Base-by-base conservation (phyloP, 352 stramenopile species). In the Pythium periplocum region DNA sequence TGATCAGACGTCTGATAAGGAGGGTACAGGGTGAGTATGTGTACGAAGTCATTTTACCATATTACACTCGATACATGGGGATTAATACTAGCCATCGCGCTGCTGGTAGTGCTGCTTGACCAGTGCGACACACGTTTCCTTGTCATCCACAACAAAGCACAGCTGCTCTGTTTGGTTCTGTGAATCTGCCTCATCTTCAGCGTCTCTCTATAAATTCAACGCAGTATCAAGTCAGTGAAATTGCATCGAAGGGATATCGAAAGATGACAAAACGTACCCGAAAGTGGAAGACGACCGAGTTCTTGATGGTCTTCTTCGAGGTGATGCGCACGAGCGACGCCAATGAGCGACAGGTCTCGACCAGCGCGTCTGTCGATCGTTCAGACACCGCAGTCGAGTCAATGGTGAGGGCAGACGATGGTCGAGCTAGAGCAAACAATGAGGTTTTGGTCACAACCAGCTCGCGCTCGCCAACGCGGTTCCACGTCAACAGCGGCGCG, bases 231-330 rank as follows among this genome's bases (percentile, higher is more conserved):
- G 17, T 26, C 17, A 26, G 17, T 26, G 17, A 26, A 26, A 26
- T 26, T 26, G 17, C 17, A 26, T 26, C 17, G 17, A 26, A 26
- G 17, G 17, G 17, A 26, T 26, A 43, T 12, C 32, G 3, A 46
- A 45, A 17, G 38, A 6, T 30, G 40, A 39, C 6, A 33, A 51
- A 36, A 59, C 57, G 9, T 73, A 93, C 83, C 61, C 81, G 77
- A 51, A 91, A 93, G 52, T 87, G 66, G 51, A 93, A 84, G 39
- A 90, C 64, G 31, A 93, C 59, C 1, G 75, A 76, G 57, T 87
- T 90, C 4, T 75, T 57, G 6, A 90, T 45, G 2, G 69, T 75
- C 11, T 86, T 66, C 32, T 75, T 66, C 30, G 74, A 75, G 6
- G 71, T 72, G 52, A 93, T 76, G 55, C 83, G 78, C 0, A 54